Percentiles rank a stretch among this genome's conserved stretches.
These are phyloP conservation scores for Mycena venus DNA, from an alignment of 768 basidiomycete genomes.

Conservation along the genomic window DNA sequence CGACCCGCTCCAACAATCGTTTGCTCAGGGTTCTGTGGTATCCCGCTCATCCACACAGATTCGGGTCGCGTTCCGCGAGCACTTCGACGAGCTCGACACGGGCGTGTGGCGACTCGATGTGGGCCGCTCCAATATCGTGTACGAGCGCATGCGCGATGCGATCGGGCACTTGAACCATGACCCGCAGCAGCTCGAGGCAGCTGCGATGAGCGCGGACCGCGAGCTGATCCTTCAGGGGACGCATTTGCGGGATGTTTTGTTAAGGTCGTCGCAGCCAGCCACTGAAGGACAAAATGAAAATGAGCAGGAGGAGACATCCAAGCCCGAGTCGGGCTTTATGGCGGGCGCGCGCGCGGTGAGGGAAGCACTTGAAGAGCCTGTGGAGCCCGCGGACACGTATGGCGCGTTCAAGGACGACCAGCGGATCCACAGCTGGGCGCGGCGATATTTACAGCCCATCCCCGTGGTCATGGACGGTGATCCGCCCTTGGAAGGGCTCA, in stretches of 20 bases:
- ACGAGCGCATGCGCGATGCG: conserved; percentile 78
- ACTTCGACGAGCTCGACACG: conserved; percentile 54
- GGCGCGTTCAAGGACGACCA: conserved; percentile 80
- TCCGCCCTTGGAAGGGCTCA: conserved; percentile 74
- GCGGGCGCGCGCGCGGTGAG: neutral
- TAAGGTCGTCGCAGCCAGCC: conserved; percentile 65
- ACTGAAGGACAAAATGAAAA: conserved; percentile 31
- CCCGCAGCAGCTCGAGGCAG: conserved; percentile 55
- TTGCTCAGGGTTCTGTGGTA: conserved; percentile 69
- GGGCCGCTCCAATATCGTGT: conserved; percentile 74
- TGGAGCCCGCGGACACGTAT: conserved; percentile 28
- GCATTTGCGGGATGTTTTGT: conserved; percentile 75
- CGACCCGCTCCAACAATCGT: conserved; percentile 71
- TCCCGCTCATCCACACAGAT: conserved; percentile 64
- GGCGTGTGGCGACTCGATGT: conserved; percentile 79
- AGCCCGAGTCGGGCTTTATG: neutral
- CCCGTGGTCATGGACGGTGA: conserved; percentile 85
- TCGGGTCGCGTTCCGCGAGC: conserved; percentile 68
- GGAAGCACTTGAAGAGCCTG: conserved; percentile 25
- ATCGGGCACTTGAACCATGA: conserved; percentile 70
- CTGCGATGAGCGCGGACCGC: conserved; percentile 44
- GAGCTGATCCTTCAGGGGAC: conserved; percentile 79
- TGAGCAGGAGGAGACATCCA: neutral
- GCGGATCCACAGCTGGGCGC: conserved; percentile 86
- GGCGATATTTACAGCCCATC: conserved; percentile 68